Evolutionary conservation across 129 eudicot genomes (phyloP).

Genomic region (Sambucus nigra): DNA sequence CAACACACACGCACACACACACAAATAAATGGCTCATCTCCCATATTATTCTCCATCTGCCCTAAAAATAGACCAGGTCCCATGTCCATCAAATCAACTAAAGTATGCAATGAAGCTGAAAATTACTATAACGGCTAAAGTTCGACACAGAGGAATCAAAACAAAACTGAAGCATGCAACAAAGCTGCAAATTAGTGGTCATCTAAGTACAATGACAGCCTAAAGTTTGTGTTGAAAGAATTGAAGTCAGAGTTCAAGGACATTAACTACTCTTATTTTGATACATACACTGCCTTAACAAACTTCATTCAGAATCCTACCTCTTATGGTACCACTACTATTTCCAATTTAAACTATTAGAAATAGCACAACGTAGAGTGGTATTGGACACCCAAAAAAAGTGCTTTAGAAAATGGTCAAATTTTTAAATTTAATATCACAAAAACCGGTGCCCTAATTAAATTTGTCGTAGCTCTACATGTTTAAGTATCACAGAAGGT

Average conservation of each 20-base stretch:
- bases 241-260: slow-evolving; percentile 36
- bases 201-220: slow-evolving; percentile 41
- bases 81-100: too few relatives aligned
- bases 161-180: slow-evolving; percentile 35
- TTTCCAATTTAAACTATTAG: background rate
- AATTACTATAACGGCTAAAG: too few relatives aligned
- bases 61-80: too few relatives aligned
- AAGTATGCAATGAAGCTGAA: too few relatives aligned
- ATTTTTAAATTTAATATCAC: too few relatives aligned
- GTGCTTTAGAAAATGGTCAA: too few relatives aligned
- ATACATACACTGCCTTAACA: slow-evolving; percentile 35
- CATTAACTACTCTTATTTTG: slow-evolving; percentile 51
- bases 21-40: too few relatives aligned
- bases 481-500: background rate
- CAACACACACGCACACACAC: too few relatives aligned
- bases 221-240: slow-evolving; percentile 23
- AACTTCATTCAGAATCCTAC: slow-evolving; percentile 53
- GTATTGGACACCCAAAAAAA: too few relatives aligned
- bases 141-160: slow-evolving; percentile 51
- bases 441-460: too few relatives aligned
- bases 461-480: background rate
- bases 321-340: slow-evolving; percentile 45
- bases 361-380: background rate
- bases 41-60: too few relatives aligned
- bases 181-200: slow-evolving; percentile 55